A percentile compares a stretch with the other conserved stretches of the same genome.
These are phyloP conservation scores for Scheffersomyces ergatensis DNA, from an alignment of 805 yeast genomes.

Conservation along the genomic window DNA sequence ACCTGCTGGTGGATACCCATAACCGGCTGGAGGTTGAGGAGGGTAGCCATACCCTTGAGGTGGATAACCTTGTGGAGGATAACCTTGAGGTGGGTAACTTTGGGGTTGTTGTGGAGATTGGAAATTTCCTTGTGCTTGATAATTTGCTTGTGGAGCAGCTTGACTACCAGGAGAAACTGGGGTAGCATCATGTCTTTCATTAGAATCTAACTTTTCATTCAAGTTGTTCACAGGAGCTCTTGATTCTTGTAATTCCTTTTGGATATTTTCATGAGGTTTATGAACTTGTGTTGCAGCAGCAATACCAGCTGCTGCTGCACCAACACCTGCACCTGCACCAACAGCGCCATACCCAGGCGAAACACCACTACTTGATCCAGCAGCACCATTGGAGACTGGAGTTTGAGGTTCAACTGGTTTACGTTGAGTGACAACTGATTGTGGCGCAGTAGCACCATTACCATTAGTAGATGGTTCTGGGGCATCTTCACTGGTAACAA, in stretches of 20 bases:
- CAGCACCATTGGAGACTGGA: background rate
- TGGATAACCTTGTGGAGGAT: conserved; percentile 14
- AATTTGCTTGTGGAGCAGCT: background rate
- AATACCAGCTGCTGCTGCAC: conserved; percentile 10
- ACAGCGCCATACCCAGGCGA: conserved; percentile 6
- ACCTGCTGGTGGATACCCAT: background rate
- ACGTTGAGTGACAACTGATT: conserved; percentile 1
- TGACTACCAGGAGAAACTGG: background rate
- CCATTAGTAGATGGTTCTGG: conserved; percentile 7
- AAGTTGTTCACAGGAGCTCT: conserved; percentile 41
- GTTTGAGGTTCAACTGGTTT: conserved; percentile 7
- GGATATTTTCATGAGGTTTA: conserved; percentile 9
- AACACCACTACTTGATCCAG: conserved; percentile 5
- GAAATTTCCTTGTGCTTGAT: background rate
- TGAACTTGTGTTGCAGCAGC: conserved; percentile 2
- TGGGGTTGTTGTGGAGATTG: background rate
- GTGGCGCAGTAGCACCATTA: conserved; percentile 5
- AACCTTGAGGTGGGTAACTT: background rate
- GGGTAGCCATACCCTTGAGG: conserved; percentile 4
- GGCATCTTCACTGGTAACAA: conserved; percentile 28
- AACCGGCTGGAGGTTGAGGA: background rate
- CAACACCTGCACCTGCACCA: conserved; percentile 13
- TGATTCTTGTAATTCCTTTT: conserved; percentile 36
- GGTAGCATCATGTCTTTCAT: conserved; percentile 19
- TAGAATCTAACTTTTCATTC: conserved; percentile 45